These are phyloP conservation scores for Tothia fuscella DNA, from an alignment of 2,329 filamentous ascomycete genomes.

Conservation along the genomic window DNA sequence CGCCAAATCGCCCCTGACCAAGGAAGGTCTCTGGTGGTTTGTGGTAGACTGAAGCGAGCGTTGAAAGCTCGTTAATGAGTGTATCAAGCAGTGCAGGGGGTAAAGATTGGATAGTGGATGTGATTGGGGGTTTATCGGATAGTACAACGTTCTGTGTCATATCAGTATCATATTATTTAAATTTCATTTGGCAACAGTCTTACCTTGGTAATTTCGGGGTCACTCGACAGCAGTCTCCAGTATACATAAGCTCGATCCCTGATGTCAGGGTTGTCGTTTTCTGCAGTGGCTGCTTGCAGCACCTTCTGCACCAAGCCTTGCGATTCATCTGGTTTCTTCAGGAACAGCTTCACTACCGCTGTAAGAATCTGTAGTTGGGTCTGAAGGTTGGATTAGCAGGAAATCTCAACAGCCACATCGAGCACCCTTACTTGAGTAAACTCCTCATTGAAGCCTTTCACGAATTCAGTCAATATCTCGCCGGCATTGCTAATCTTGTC, in stretches of 20 bases:
- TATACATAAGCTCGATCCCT: slow-evolving; percentile 96
- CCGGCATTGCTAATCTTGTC: slow-evolving; percentile 99
- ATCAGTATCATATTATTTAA: background rate
- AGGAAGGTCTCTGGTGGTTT: slow-evolving; percentile 98
- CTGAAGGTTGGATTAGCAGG: slow-evolving; percentile 35
- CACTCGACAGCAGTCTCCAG: slow-evolving; percentile 89
- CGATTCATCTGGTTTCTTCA: slow-evolving; percentile 89
- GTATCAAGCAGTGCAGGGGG: slow-evolving; percentile 75
- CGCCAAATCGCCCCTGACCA: slow-evolving; percentile 84
- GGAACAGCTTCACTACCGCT: slow-evolving; percentile 90
- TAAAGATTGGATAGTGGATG: slow-evolving; percentile 83
- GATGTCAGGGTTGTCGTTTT: slow-evolving; percentile 96
- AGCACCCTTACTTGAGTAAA: slow-evolving; percentile 67
- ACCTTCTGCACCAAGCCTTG: slow-evolving; percentile 91
- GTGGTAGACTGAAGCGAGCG: slow-evolving; percentile 94
- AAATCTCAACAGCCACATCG: background rate
- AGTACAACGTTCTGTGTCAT: slow-evolving; percentile 72
- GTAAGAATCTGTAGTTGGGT: slow-evolving; percentile 98
- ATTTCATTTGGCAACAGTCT: background rate
- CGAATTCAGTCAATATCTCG: slow-evolving; percentile 81
- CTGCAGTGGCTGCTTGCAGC: slow-evolving; percentile 78
- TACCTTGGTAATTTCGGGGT: slow-evolving; percentile 79
- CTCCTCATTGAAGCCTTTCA: slow-evolving; percentile 90
- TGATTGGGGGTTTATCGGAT: slow-evolving; percentile 87
- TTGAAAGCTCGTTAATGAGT: slow-evolving; percentile 84